A percentile compares a stretch with the other conserved stretches of the same genome.
Evolutionary conservation across 1,284 basidiomycete species (phyloP).

Genomic region (Tremellales sp.): DNA sequence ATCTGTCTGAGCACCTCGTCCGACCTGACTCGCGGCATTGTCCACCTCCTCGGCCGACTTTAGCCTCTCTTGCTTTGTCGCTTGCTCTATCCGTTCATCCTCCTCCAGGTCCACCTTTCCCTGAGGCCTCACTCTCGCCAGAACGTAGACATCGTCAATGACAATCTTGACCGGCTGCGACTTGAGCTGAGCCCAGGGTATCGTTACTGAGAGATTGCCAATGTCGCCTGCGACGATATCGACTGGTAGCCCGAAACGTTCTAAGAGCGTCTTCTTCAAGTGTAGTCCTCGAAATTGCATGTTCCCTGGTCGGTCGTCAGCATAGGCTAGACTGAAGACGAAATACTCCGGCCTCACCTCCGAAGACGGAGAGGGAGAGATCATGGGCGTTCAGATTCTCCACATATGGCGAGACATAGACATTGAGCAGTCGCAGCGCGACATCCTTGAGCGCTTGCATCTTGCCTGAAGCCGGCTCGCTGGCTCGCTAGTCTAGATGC

Average conservation of each 20-base stretch:
- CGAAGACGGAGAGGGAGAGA: constrained; percentile 90
- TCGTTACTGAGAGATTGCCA: constrained; percentile 83
- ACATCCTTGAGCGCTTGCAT: constrained; percentile 45
- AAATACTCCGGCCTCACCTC: constrained; percentile 56
- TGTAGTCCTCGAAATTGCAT: constrained; percentile 75
- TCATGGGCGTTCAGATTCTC: constrained; percentile 94
- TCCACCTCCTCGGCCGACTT: constrained; percentile 85
- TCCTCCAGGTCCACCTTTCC: constrained; percentile 69
- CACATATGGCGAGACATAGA: constrained; percentile 90
- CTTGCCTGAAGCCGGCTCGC: too few species aligned
- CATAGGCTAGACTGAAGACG: background rate
- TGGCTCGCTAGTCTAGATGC: too few species aligned
- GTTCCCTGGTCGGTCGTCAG: constrained; percentile 59
- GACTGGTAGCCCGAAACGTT: constrained; percentile 93
- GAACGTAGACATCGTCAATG: constrained; percentile 91
- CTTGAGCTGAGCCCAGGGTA: constrained; percentile 94
- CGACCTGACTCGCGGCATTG: constrained; percentile 49
- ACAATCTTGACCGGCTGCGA: constrained; percentile 88
- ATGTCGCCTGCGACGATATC: constrained; percentile 95
- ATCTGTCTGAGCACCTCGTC: constrained; percentile 40
- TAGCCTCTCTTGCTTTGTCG: constrained; percentile 82
- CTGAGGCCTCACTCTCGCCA: constrained; percentile 50
- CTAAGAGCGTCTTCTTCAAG: constrained; percentile 89
- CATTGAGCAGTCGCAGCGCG: constrained; percentile 64
- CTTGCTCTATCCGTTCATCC: constrained; percentile 76